Conservation (phyloP, 73 alveolate genomes). For the Paramecium octaurelia region DNA sequence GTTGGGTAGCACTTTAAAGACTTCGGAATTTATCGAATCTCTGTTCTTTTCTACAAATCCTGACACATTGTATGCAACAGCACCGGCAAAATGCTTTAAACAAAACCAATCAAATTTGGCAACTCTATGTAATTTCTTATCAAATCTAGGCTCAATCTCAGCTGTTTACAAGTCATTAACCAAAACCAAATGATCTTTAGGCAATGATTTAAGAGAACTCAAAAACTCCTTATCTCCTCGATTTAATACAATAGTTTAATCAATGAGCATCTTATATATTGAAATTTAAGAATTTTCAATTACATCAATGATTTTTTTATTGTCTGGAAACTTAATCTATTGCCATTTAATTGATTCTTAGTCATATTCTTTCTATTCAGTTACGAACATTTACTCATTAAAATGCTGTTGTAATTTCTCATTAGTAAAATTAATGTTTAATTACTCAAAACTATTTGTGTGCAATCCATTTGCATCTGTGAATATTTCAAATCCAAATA, state of each 20-base stretch:
- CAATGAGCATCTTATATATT: constrained; percentile 50
- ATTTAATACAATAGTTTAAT: background rate
- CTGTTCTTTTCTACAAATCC: constrained; percentile 91
- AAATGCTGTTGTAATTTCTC: constrained; percentile 92
- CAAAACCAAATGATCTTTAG: constrained; percentile 24
- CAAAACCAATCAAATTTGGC: constrained; percentile 57
- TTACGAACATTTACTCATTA: constrained; percentile 73
- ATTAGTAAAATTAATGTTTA: constrained; percentile 94
- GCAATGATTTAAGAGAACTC: constrained; percentile 47
- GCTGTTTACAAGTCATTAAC: background rate
- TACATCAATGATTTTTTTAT: constrained; percentile 58
- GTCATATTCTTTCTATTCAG: background rate
- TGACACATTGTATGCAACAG: constrained; percentile 77
- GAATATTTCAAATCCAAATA: constrained; percentile 95
- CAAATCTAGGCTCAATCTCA: background rate
- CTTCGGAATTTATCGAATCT: constrained; percentile 72
- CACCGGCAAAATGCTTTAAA: constrained; percentile 93
- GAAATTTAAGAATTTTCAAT: constrained; percentile 62
- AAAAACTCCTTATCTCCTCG: constrained; percentile 49
- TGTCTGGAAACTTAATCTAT: constrained; percentile 68
- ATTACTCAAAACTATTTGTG: constrained; percentile 91
- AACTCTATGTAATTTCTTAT: constrained; percentile 62
- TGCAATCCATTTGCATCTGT: constrained; percentile 77
- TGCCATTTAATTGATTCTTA: background rate
- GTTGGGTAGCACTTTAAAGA: background rate